Evolutionary conservation across 371 early-diverging fungal species (phyloP), one percentile per base, ranked within the genome.

Genomic region (Mycotypha africana): DNA sequence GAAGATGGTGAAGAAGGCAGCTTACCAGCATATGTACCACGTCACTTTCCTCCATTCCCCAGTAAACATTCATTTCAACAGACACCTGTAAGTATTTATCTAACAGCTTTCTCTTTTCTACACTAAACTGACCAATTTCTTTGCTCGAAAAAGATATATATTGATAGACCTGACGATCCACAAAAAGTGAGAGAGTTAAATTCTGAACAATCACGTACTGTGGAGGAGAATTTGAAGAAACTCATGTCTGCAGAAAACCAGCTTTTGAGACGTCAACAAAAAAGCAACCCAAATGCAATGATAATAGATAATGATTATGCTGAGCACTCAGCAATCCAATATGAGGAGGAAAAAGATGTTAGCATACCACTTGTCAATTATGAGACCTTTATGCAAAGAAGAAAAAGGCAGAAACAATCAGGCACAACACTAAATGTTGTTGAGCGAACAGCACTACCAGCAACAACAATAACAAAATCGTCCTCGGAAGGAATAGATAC

Each of bases 191-290:
- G 81, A 16, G 79, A 78, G 37, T 53, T 81, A 15, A 81, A 77
- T 32, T 75, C 79, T 17, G 76, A 81, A 24, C 81, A 81, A 65
- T 78, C 81, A 14, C 66, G 81, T 24, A 69, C 76, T 22, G 81
- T 81, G 5, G 81, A 81, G 53, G 76, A 77, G 16, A 81, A 81
- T 32, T 42, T 81, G 40, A 81, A 81, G 41, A 67, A 71, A 26
- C 44, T 81, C 10, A 78, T 78, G 74, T 67, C 78, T 5, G 71
- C 72, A 0, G 79, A 78, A 47, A 75, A 75, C 34, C 62, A 75
- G 25, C 49, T 75, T 21, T 56, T 67, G n/a, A 67, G 68, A 48
- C 60, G 63, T 25, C 42, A 45, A 12, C 35, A 43, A 24, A 42
- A 30, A 1, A 40, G 40, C 17, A 20, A 33, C 4, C 17, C 49